Evolutionary conservation across 495 filamentous ascomycete species (phyloP), one percentile per base, ranked within the genome.

Genomic region (Talaromyces wortmannii): DNA sequence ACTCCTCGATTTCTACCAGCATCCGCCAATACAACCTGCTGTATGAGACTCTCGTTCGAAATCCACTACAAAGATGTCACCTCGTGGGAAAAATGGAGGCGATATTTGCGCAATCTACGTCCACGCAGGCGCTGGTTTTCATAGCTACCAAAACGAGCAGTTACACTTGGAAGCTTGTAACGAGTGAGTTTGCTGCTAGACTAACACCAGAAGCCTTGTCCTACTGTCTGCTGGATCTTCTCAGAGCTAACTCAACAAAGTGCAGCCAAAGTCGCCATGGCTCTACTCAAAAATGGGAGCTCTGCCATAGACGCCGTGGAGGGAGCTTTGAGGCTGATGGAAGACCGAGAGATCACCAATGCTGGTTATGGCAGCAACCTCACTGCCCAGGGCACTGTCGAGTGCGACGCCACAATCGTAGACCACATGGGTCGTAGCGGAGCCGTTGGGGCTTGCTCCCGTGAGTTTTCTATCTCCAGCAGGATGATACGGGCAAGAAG

Each of bases 61-160:
- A 8, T 36, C n/a, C 6, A 23, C 40, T 8, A 43, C 17, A 48
- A 50, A 44, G 1, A 76, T 75, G 70, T 60, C 48, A 29, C 61
- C 56, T 17, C 60, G 60, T 46, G 53, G 63, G 16, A 67, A 64
- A 51, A 64, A 58, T 46, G 64, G 59, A 45, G 67, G 75, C 15
- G 75, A 82, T 51, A 56, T 80, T 8, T 80, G 75, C 56, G 88
- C 87, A n/a, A 88, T 97, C 33, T 97, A 96, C 64, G 83, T 97
- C 55, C 94, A 98, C 74, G 94, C 92, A 17, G 94, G 94, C 11
- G 94, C 94, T 15, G 94, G 94, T n/a, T 97, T 87, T 62, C 94
- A 98, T 67, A 95, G 89, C 61, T 62, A 74, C 13, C 79, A 86
- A 50, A 97, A 97, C 69, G 91, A 97, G 64, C 71, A 74, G 13